These are phyloP conservation scores for Phytophthora niederhauseri DNA, from an alignment of 352 stramenopile genomes.

Conservation along the genomic window DNA sequence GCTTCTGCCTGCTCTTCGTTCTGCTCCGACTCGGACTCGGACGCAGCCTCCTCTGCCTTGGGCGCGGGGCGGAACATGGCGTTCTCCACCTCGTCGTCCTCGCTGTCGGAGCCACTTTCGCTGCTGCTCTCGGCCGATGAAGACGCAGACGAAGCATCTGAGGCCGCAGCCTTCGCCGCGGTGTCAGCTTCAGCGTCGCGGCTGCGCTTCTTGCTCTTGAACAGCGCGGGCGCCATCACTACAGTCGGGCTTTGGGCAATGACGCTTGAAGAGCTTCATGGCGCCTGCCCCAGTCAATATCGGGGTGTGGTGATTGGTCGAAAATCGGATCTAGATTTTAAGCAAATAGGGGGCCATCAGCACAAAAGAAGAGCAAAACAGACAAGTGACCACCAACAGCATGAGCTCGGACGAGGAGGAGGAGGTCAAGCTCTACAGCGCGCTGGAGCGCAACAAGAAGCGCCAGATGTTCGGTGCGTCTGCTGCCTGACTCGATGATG, in stretches of 20 bases:
- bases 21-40: constrained; percentile 34
- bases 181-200: constrained; percentile 11
- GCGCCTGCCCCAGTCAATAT: constrained; percentile 32
- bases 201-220: constrained; percentile 40
- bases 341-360: constrained; percentile 19
- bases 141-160: constrained; percentile 7
- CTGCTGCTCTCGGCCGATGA: constrained; percentile 24
- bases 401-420: constrained; percentile 61
- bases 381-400: constrained; percentile 1
- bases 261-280: constrained; percentile 18
- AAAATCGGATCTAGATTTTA: constrained; percentile 17
- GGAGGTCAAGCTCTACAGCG: constrained; percentile 74
- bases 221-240: constrained; percentile 26
- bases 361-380: constrained; percentile 8
- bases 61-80: constrained; percentile 72
- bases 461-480: constrained; percentile 64
- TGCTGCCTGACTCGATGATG: neutral
- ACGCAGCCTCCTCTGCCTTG: constrained; percentile 26
- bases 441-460: constrained; percentile 70
- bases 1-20: constrained; percentile 20
- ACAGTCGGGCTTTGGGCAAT: constrained; percentile 3
- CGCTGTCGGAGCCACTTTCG: constrained; percentile 34
- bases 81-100: constrained; percentile 75
- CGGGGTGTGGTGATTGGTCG: constrained; percentile 15
- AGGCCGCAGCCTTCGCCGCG: neutral